Base-by-base conservation (phyloP, 1,284 basidiomycete genomes). In the Blastosporella zonata region DNA sequence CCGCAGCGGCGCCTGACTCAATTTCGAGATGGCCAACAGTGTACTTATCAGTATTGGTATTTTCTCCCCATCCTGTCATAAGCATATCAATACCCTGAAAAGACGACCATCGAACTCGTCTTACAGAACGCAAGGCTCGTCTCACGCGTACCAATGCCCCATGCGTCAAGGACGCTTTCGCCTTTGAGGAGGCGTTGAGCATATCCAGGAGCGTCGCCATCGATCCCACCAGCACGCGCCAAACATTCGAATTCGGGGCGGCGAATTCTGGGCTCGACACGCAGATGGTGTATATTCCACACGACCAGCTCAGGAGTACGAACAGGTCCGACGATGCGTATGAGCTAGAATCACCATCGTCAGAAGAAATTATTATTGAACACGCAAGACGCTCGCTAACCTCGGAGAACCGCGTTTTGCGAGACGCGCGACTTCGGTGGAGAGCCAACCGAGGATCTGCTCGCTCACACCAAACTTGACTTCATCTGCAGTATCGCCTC, bases 221-320 rank as follows among this genome's bases (percentile, higher is more conserved):
- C 15, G 75, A 71, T 20, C 70, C 68, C 13, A 81, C 58, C 15
- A 90, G 73, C 1, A 67, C 66, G 1, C 61, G 67, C 76, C 78
- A 87, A 20, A 70, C 59, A 12, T 70, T 68, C 2, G 75, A 70
- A 12, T 70, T 68, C 2, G 75, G 69, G 2, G 71, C 67, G 1
- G 69, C 45, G 56, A 82, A 81, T 17, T 72, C 60, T 2, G 70
- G 63, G 43, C 76, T 74, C 33, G 62, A 52, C 9, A 78, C 57
- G 53, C 75, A 80, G 7, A 72, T 68, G 3, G 72, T 65, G 60
- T 88, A 90, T 34, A 91, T 64, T 10, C 74, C 75, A 59, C 83
- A 86, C 6, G 80, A 71, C 88, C 90, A 93, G 55, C 74, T 82
- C 28, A 91, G 71, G 5, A 93, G 75, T 15, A 87, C 80, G 60